These are phyloP conservation scores for Stereocaulon alpinum DNA, from an alignment of 495 filamentous ascomycete genomes.

Conservation along the genomic window DNA sequence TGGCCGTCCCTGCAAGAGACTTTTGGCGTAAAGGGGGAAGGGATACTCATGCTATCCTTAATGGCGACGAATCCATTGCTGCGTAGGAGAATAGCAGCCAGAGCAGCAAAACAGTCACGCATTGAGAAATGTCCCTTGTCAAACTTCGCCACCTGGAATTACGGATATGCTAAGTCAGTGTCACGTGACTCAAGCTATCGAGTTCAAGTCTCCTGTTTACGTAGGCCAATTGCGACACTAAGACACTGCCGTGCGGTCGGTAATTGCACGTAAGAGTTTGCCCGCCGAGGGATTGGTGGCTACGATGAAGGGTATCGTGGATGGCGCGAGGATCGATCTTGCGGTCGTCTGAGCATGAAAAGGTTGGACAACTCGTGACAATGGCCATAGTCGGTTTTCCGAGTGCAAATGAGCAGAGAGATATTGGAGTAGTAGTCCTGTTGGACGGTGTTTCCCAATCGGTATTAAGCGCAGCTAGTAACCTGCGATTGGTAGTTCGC, in stretches of 20 bases:
- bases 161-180: slow-evolving; percentile 17
- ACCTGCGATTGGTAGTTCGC: too few species aligned
- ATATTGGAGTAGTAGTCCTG: too few species aligned
- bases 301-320: slow-evolving; percentile 47
- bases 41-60: not conserved
- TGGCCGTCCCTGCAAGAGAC: not conserved
- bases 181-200: slow-evolving; percentile 30
- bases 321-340: slow-evolving; percentile 42
- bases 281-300: slow-evolving; percentile 33
- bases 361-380: slow-evolving; percentile 21
- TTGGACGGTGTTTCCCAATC: too few species aligned
- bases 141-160: not conserved
- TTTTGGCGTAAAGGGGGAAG: not conserved
- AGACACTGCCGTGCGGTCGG: slow-evolving; percentile 7
- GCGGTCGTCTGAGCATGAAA: slow-evolving; percentile 34
- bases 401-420: too few species aligned
- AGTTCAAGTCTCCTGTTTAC: not conserved
- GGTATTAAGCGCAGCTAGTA: too few species aligned
- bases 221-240: not conserved
- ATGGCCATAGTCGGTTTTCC: too few species aligned
- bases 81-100: not conserved
- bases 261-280: slow-evolving; percentile 31
- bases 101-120: not conserved
- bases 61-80: not conserved
- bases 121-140: not conserved